A percentile compares a stretch with the other conserved stretches of the same genome.
Evolutionary conservation across 371 early-diverging fungal genomes (phyloP).

Genomic region (Lichtheimia corymbifera): DNA sequence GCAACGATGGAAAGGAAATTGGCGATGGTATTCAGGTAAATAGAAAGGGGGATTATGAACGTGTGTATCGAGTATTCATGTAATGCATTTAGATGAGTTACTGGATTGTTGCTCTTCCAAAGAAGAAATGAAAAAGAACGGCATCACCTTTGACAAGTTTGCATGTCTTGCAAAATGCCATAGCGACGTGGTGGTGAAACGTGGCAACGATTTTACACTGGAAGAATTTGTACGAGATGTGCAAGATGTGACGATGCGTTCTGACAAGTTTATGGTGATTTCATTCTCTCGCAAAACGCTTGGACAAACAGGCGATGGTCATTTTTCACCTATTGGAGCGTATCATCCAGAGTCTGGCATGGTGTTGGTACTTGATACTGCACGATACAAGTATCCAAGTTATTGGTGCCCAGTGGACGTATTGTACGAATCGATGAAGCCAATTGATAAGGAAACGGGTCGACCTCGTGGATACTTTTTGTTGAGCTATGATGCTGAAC

Average conservation of each 20-base stretch:
- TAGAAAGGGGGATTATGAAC: not conserved
- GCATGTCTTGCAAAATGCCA: constrained; percentile 86
- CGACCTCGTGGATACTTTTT: constrained; percentile 86
- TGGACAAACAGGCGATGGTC: constrained; percentile 92
- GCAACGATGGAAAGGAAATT: constrained; percentile 89
- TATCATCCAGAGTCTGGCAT: constrained; percentile 65
- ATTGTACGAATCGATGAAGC: constrained; percentile 80
- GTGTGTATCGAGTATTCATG: not conserved
- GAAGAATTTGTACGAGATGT: constrained; percentile 82
- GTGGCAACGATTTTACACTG: constrained; percentile 62
- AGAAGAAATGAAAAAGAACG: constrained; percentile 78
- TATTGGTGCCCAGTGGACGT: constrained; percentile 73
- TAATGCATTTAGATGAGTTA: constrained; percentile 66
- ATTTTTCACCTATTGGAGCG: constrained; percentile 76
- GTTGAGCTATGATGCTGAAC: constrained; percentile 53
- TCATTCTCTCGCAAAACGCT: constrained; percentile 80
- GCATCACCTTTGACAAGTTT: constrained; percentile 89
- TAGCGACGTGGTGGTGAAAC: constrained; percentile 75
- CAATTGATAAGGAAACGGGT: constrained; percentile 79
- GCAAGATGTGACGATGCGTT: constrained; percentile 60
- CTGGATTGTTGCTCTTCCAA: constrained; percentile 82
- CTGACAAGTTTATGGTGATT: constrained; percentile 85
- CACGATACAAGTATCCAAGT: constrained; percentile 79
- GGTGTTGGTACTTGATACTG: constrained; percentile 84
- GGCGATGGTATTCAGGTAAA: constrained; percentile 77